These are phyloP conservation scores for Kodamaea anthophila DNA, from an alignment of 1,139 yeast species.

Conservation along the genomic window DNA sequence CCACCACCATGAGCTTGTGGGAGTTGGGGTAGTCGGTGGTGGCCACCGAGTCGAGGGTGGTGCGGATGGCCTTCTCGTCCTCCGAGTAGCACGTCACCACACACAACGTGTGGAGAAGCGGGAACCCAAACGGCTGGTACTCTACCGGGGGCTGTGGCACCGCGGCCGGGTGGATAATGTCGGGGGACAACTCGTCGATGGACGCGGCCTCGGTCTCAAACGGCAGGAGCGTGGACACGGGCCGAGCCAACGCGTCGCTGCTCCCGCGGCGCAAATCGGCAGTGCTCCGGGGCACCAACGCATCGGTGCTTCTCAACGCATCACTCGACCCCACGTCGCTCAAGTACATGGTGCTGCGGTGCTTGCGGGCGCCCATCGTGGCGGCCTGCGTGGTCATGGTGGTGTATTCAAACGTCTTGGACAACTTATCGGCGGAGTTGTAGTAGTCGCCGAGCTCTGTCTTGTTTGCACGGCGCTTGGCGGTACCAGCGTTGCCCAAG, in stretches of 20 bases:
- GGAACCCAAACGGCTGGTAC: constrained; percentile 83
- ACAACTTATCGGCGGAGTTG: constrained; percentile 28
- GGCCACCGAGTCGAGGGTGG: constrained; percentile 84
- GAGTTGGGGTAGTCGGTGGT: constrained; percentile 94
- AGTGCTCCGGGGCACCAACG: constrained; percentile 2
- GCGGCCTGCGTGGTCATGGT: constrained; percentile 57
- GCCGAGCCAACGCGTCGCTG: constrained; percentile 2
- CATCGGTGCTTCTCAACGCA: constrained; percentile 4
- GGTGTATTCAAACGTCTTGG: constrained; percentile 44
- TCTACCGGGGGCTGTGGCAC: constrained; percentile 86
- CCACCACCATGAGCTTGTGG: constrained; percentile 74
- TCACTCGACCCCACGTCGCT: constrained; percentile 29
- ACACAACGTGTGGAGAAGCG: constrained; percentile 77
- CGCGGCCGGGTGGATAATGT: constrained; percentile 65
- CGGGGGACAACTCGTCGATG: constrained; percentile 55
- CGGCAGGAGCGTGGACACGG: constrained; percentile 22
- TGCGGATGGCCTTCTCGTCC: constrained; percentile 77
- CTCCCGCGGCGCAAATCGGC: constrained; percentile 1
- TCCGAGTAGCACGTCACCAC: constrained; percentile 95
- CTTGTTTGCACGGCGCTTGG: constrained; percentile 21
- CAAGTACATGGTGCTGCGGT: constrained; percentile 23
- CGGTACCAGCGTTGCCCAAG: constrained; percentile 26
- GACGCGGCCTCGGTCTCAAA: constrained; percentile 36
- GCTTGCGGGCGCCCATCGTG: constrained; percentile 10
- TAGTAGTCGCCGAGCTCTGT: constrained; percentile 36